Percentiles rank a stretch among this genome's conserved stretches.
Conservation (phyloP, 2,329 filamentous ascomycete genomes). For the Cadophora sp. region DNA sequence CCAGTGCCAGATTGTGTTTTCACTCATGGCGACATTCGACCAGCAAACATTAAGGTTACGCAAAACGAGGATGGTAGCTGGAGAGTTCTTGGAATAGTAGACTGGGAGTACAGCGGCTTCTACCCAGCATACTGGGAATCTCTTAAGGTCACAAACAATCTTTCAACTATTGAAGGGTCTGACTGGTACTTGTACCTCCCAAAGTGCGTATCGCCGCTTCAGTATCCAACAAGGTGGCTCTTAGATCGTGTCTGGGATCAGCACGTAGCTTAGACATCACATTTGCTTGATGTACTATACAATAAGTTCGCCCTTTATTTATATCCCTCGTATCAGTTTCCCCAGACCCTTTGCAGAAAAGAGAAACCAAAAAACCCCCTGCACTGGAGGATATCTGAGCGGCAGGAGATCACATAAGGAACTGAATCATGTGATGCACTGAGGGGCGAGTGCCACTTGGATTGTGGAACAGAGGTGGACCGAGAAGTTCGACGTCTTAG, state of each 20-base stretch:
- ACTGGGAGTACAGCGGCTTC: slow-evolving; percentile 20
- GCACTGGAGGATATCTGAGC: too few relatives aligned
- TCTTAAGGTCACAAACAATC: neutral
- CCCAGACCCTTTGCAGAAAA: too few relatives aligned
- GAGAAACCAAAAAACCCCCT: too few relatives aligned
- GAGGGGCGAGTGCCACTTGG: neutral
- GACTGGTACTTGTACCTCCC: neutral
- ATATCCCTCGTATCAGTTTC: too few relatives aligned
- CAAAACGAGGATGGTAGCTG: slow-evolving; percentile 13
- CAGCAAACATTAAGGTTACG: slow-evolving; percentile 19
- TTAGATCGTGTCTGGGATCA: slow-evolving; percentile 17
- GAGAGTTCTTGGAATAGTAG: slow-evolving; percentile 16
- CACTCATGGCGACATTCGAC: slow-evolving; percentile 20
- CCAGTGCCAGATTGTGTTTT: slow-evolving; percentile 19
- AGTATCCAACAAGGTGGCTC: slow-evolving; percentile 13
- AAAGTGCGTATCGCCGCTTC: slow-evolving; percentile 13
- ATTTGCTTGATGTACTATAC: too few relatives aligned
- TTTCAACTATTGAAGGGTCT: neutral
- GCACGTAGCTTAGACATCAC: slow-evolving; percentile 12
- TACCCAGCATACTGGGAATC: slow-evolving; percentile 20
- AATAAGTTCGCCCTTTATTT: too few relatives aligned
- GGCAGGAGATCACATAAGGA: too few relatives aligned
- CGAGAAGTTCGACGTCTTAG: too few relatives aligned
- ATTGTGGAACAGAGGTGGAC: neutral
- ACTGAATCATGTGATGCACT: too few relatives aligned